Conservation (phyloP, 1,139 yeast species). For the Protomyces gravidus region DNA sequence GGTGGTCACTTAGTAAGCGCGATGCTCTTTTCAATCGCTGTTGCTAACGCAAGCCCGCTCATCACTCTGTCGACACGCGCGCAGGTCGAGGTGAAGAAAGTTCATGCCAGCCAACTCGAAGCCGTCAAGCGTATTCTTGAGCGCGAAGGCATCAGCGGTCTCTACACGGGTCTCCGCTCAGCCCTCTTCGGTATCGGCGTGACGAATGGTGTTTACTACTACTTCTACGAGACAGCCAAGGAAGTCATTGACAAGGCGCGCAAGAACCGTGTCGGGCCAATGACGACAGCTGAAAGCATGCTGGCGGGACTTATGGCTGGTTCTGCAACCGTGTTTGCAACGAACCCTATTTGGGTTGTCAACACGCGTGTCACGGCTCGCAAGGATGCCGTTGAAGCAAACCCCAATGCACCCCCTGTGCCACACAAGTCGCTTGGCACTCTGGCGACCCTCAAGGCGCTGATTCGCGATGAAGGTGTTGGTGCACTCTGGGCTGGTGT, state of each 20-base stretch:
- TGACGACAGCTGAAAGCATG: constrained; percentile 66
- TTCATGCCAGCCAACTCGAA: constrained; percentile 37
- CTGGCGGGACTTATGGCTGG: constrained; percentile 84
- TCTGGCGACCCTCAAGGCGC: constrained; percentile 54
- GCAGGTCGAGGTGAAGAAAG: constrained; percentile 33
- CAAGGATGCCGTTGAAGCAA: constrained; percentile 20
- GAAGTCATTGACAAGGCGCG: constrained; percentile 49
- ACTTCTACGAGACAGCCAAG: constrained; percentile 73
- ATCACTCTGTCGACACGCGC: constrained; percentile 42
- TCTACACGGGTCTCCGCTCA: constrained; percentile 80
- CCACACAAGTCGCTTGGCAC: constrained; percentile 42
- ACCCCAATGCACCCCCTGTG: constrained; percentile 28
- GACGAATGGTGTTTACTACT: constrained; percentile 84
- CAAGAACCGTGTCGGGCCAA: constrained; percentile 33
- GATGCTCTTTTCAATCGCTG: constrained; percentile 38
- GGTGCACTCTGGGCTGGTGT: constrained; percentile 68
- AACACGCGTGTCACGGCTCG: constrained; percentile 35
- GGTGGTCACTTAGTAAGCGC: constrained; percentile 44
- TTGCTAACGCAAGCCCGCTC: constrained; percentile 65
- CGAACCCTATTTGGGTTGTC: constrained; percentile 82
- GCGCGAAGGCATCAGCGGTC: constrained; percentile 64
- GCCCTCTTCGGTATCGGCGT: constrained; percentile 82
- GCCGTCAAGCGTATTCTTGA: constrained; percentile 50
- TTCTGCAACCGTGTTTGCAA: constrained; percentile 70
- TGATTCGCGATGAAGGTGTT: constrained; percentile 67